phyloP scores from a whole-genome alignment of 2,329 filamentous ascomycete genomes.

The Neoascochyta sp. region DNA sequence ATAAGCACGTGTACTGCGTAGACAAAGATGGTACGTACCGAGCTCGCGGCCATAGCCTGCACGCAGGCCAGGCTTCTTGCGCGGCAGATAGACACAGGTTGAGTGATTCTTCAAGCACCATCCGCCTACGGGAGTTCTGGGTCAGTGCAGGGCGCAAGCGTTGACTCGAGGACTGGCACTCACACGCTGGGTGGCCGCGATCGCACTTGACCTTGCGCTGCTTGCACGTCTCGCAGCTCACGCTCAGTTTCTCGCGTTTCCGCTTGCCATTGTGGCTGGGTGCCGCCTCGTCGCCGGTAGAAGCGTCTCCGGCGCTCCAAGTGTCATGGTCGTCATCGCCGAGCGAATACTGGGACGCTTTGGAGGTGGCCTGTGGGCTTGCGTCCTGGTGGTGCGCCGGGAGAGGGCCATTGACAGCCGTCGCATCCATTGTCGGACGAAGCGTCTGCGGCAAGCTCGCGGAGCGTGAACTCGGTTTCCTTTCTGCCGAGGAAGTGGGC shows the following conservation, averaged over 20 bases:
- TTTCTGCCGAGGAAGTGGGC: slow-evolving; percentile 13
- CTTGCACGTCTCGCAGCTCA: slow-evolving; percentile 68
- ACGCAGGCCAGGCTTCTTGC: slow-evolving; percentile 64
- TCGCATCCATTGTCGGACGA: slow-evolving; percentile 30
- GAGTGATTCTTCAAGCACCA: slow-evolving; percentile 68
- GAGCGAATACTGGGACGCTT: slow-evolving; percentile 35
- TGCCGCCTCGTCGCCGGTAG: slow-evolving; percentile 41
- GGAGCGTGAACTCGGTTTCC: slow-evolving; percentile 13
- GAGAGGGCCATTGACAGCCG: slow-evolving; percentile 13
- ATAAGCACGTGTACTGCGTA: slow-evolving; percentile 7
- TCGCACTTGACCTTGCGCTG: slow-evolving; percentile 71
- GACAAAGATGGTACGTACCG: slow-evolving; percentile 4
- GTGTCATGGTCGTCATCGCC: slow-evolving; percentile 32
- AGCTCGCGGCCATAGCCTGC: slow-evolving; percentile 61
- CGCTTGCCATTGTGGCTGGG: slow-evolving; percentile 44
- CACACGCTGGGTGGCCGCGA: slow-evolving; percentile 68
- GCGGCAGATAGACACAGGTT: slow-evolving; percentile 64
- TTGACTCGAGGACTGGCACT: too few relatives aligned
- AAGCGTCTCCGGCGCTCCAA: slow-evolving; percentile 37
- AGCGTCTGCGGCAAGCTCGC: slow-evolving; percentile 21
- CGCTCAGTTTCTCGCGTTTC: slow-evolving; percentile 46
- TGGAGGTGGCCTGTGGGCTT: slow-evolving; percentile 30
- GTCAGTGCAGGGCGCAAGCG: too few relatives aligned
- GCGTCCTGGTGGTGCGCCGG: slow-evolving; percentile 24
- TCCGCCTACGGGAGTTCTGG: slow-evolving; percentile 43